Evolutionary conservation across 768 basidiomycete genomes (phyloP).

Genomic region (Lactarius psammicola): DNA sequence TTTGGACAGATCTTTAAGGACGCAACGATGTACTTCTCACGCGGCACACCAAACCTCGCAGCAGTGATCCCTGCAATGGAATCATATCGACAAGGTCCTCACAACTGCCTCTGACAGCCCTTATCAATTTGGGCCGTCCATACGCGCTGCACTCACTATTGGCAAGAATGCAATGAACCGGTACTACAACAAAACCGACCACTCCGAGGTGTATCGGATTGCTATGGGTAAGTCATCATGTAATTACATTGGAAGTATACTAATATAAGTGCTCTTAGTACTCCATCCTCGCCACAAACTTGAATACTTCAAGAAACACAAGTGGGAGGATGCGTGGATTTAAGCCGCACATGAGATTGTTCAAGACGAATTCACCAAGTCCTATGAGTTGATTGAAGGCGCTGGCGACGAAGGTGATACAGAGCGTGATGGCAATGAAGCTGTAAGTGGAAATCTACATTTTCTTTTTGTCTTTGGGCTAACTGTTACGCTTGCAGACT

Average conservation of each 20-base stretch:
- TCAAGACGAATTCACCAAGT: background rate
- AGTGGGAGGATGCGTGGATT: background rate
- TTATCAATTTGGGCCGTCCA: background rate
- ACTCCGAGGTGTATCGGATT: background rate
- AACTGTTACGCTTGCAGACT: too few species aligned
- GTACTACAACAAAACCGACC: slow-evolving; percentile 11
- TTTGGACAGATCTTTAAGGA: slow-evolving; percentile 38
- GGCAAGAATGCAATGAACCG: background rate
- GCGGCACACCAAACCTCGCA: slow-evolving; percentile 32
- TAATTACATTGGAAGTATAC: background rate
- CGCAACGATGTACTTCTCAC: slow-evolving; percentile 38
- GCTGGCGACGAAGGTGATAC: too few species aligned
- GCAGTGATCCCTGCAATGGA: slow-evolving; percentile 43
- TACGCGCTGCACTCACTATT: background rate
- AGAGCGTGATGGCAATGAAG: too few species aligned
- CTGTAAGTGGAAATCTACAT: too few species aligned
- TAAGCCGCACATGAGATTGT: background rate
- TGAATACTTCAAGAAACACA: background rate
- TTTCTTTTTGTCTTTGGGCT: background rate
- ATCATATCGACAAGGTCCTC: slow-evolving; percentile 33
- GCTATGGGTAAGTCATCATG: slow-evolving; percentile 4
- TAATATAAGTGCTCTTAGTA: background rate
- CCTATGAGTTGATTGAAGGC: background rate
- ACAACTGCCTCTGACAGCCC: background rate
- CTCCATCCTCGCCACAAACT: background rate